Base-by-base conservation (phyloP, 2,329 filamentous ascomycete genomes). In the Botrytis byssoidea region DNA sequence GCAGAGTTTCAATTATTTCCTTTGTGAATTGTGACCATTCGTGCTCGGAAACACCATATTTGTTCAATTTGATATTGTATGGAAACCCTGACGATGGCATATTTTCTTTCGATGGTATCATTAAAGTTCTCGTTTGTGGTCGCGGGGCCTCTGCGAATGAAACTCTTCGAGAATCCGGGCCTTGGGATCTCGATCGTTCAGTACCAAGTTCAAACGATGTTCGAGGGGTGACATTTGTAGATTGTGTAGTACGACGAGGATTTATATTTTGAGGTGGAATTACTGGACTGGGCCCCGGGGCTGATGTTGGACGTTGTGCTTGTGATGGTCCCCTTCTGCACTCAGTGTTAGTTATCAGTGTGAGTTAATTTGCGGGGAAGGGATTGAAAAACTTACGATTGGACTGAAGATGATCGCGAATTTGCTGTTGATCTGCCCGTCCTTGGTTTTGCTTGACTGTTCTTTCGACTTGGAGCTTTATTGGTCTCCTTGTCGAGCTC, bases 41-140 rank as follows among this genome's bases (percentile, higher is more conserved):
- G 18, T 77, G 75, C 12, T 75, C 74, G 4, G 77, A 75, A 9
- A 80, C 63, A 9, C 70, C 59, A 16, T 77, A 67, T 32, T 74
- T 59, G 22, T 76, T 66, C 3, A 80, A 71, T 51, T 74, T 73
- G 7, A 67, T 71, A n/a, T 76, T 65, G 66, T 77, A 79, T 0
- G 76, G 75, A 68, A 80, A 80, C 25, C 78, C 78, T 1, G 79
- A 79, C 8, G 78, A 77, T 32, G 79, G 72, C 7, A 76, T 72
- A 40, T 75, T 73, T 29, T 61, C 76, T 46, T 76, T 78, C 16
- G 78, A 79, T 2, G 74, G 68, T 48, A 80, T 76, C 46, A 57
- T 60, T 16, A 60, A 25, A 16, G 64, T 55, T 37, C 71, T 35
- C 1, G 51, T 57, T n/a, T 48, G 48, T 25, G 71, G 71, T 60